Conservation (phyloP, 148 eudicot genomes). For the Arctostaphylos glauca region DNA sequence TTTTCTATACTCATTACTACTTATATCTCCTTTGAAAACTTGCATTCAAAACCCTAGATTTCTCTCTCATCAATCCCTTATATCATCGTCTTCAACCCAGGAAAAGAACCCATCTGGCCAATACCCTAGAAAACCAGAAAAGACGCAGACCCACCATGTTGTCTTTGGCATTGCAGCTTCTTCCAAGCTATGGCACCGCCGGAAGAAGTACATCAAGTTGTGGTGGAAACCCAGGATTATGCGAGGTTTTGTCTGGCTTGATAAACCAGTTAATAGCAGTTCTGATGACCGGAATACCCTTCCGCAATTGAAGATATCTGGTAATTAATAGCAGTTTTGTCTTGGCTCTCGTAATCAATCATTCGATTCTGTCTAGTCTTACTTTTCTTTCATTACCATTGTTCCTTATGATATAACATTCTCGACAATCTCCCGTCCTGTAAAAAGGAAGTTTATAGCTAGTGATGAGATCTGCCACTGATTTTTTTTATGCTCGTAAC, state of each 20-base stretch:
- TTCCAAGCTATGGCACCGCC: slow-evolving; percentile 37
- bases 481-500: too few relatives aligned
- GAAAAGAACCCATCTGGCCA: neutral
- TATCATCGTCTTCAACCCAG: neutral
- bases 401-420: too few relatives aligned
- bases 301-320: slow-evolving; percentile 40
- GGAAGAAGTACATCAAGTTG: slow-evolving; percentile 44
- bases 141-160: slow-evolving; percentile 37
- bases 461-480: too few relatives aligned
- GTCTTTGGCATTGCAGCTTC: slow-evolving; percentile 60
- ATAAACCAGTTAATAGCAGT: slow-evolving; percentile 14
- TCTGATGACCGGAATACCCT: slow-evolving; percentile 6
- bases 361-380: too few relatives aligned
- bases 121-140: slow-evolving; percentile 11
- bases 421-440: too few relatives aligned
- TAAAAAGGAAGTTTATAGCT: too few relatives aligned
- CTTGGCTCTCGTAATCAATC: too few relatives aligned
- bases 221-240: slow-evolving; percentile 63
- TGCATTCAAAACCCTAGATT: neutral
- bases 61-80: neutral
- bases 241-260: slow-evolving; percentile 54
- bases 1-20: slow-evolving; percentile 2
- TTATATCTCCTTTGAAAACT: neutral
- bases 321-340: neutral
- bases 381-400: too few relatives aligned